These are phyloP conservation scores for Mucor saturninus DNA, from an alignment of 371 early-diverging fungal genomes.

Conservation along the genomic window DNA sequence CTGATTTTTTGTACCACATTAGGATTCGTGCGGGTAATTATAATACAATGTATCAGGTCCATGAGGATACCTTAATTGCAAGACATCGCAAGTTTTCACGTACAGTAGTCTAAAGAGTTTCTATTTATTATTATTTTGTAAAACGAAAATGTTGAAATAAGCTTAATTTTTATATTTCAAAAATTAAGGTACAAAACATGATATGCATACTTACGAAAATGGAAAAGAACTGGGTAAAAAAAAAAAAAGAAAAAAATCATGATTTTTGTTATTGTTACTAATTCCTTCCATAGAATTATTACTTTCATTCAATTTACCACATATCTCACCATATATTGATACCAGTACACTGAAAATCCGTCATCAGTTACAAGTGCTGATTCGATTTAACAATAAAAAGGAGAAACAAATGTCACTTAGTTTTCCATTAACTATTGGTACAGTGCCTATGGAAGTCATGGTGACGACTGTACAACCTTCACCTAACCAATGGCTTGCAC, in stretches of 20 bases:
- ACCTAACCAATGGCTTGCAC: constrained; percentile 12
- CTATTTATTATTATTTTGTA: too few species aligned
- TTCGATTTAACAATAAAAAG: constrained; percentile 15
- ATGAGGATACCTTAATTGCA: constrained; percentile 2
- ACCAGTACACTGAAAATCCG: constrained; percentile 17
- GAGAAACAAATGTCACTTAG: constrained; percentile 28
- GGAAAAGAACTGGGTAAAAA: constrained; percentile 13
- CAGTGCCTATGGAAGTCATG: constrained; percentile 11
- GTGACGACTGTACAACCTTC: constrained; percentile 7
- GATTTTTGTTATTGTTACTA: neutral
- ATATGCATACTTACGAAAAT: constrained; percentile 15
- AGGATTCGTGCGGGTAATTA: constrained; percentile 21
- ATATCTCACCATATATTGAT: constrained; percentile 19
- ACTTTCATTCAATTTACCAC: constrained; percentile 21
- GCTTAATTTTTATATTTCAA: neutral
- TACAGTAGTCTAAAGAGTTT: neutral
- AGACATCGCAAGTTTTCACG: constrained; percentile 22
- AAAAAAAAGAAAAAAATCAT: neutral
- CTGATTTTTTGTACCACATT: neutral
- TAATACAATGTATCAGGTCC: neutral
- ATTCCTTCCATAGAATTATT: neutral
- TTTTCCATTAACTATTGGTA: constrained; percentile 21
- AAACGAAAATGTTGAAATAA: too few species aligned
- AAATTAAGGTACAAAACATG: constrained; percentile 7
- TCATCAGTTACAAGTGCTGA: constrained; percentile 21